Evolutionary conservation across 2,329 filamentous ascomycete genomes (phyloP), one percentile per base, ranked within the genome.

Genomic region (Verticillium nonalfalfae): DNA sequence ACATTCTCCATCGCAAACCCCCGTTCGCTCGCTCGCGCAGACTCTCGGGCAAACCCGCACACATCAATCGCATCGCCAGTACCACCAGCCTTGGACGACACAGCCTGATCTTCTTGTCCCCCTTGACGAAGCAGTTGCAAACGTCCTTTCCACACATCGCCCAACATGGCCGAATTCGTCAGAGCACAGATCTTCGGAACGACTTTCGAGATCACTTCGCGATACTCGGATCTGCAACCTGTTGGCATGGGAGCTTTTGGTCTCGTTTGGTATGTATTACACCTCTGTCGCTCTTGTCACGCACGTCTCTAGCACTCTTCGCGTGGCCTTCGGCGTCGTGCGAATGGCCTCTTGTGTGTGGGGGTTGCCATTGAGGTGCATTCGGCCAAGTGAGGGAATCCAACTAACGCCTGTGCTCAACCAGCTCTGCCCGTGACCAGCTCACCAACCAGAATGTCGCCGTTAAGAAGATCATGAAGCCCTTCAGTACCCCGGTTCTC

Each of bases 391-490:
- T 56, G 7, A 26, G 26, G 26, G 26, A 13, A 50, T 26, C n/a
- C n/a, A 5, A 58, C 64, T 66, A 40, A 66, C 60, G 33, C 3
- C 52, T 11, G 26, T 11, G 13, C 52, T 3, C 10, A 40, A 35
- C 60, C 67, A 98, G 94, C 79, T 98, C 95, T 66, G 95, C 95
- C 62, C 94, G 93, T 79, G 95, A 99, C 77, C 93, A 98, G 81
- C 92, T 99, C 78, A 98, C 95, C 63, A 91, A 86, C 75, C 93
- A 97, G 77, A 93, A 93, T 78, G 95, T 99, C 64, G 95, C 95
- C 63, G 93, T 99, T 75, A 99, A 99, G 86, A 99, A 99, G 86
- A 99, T 99, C 74, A 98, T 99, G 94, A 99, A 98, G 83, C 95
- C 95, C 10, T 99, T 99, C 79, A 97, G 93, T 83, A 99, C 95